A percentile compares a stretch with the other conserved stretches of the same genome.
phyloP scores from a whole-genome alignment of 495 filamentous ascomycete species.

The Penicillium coprophilum region DNA sequence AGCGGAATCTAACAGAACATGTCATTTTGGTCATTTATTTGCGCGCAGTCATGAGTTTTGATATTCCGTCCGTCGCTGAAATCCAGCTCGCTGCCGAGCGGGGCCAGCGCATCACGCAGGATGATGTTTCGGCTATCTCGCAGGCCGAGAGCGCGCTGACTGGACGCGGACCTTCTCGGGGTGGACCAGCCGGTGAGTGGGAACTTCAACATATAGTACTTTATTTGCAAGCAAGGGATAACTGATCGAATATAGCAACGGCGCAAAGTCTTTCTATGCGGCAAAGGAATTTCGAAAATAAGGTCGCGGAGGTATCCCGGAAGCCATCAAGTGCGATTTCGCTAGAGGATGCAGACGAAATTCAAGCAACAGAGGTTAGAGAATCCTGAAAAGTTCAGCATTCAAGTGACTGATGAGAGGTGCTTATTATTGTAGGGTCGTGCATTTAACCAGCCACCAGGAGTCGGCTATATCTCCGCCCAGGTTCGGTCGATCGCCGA shows the following conservation, averaged over 20 bases:
- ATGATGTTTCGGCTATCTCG: slow-evolving; percentile 36
- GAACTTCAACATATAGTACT: not conserved
- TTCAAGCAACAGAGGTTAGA: slow-evolving; percentile 35
- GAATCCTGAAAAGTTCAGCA: not conserved
- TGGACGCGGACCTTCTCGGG: slow-evolving; percentile 53
- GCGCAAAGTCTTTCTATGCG: slow-evolving; percentile 38
- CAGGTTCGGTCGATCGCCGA: slow-evolving; percentile 40
- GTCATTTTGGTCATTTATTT: not conserved
- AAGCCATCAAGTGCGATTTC: slow-evolving; percentile 38
- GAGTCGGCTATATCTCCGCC: slow-evolving; percentile 30
- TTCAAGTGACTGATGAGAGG: not conserved
- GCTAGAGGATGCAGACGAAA: slow-evolving; percentile 33
- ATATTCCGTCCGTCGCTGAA: slow-evolving; percentile 32
- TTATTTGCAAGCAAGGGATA: not conserved
- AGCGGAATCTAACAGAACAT: not conserved
- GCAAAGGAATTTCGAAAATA: slow-evolving; percentile 42
- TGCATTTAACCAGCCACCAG: slow-evolving; percentile 37
- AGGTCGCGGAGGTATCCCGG: slow-evolving; percentile 32
- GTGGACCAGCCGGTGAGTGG: slow-evolving; percentile 52
- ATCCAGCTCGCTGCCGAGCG: slow-evolving; percentile 36
- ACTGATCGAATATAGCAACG: slow-evolving; percentile 25
- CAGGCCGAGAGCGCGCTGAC: slow-evolving; percentile 40
- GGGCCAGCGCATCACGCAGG: slow-evolving; percentile 36
- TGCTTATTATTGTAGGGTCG: slow-evolving; percentile 29
- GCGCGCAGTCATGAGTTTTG: slow-evolving; percentile 19